phyloP scores from a whole-genome alignment of 2,329 filamentous ascomycete genomes.

The Ciborinia camelliae region DNA sequence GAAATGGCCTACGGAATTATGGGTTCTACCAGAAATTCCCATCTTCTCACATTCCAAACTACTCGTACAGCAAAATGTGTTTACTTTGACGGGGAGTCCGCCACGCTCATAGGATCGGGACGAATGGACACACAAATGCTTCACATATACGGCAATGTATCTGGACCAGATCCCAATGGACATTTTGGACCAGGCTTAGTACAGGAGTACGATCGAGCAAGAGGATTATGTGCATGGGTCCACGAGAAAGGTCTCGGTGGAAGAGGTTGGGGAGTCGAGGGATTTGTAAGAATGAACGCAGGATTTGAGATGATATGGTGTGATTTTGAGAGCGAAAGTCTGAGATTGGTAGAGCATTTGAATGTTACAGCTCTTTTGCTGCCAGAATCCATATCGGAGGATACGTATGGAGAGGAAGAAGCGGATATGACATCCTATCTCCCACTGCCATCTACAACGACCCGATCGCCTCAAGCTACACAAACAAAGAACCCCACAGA shows the following conservation, averaged over 20 bases:
- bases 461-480: slow-evolving; percentile 38
- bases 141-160: slow-evolving; percentile 47
- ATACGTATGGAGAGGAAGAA: slow-evolving; percentile 19
- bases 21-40: slow-evolving; percentile 43
- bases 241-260: slow-evolving; percentile 42
- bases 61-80: slow-evolving; percentile 43
- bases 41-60: slow-evolving; percentile 49
- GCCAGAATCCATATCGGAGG: slow-evolving; percentile 19
- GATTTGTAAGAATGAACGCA: slow-evolving; percentile 50
- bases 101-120: slow-evolving; percentile 46
- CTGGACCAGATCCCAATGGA: slow-evolving; percentile 33
- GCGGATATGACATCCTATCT: slow-evolving; percentile 35
- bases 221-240: slow-evolving; percentile 48
- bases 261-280: slow-evolving; percentile 48
- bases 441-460: slow-evolving; percentile 40
- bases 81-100: slow-evolving; percentile 51
- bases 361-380: slow-evolving; percentile 47
- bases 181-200: slow-evolving; percentile 39
- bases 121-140: slow-evolving; percentile 50
- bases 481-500: slow-evolving; percentile 33
- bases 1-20: slow-evolving; percentile 55
- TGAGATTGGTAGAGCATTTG: slow-evolving; percentile 44
- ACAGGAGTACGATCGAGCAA: slow-evolving; percentile 48
- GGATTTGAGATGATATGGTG: slow-evolving; percentile 54
- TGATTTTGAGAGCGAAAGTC: slow-evolving; percentile 45